Percentiles rank a stretch among this genome's conserved stretches.
Conservation (phyloP, 495 filamentous ascomycete species). For the Margaritispora aquatica region DNA sequence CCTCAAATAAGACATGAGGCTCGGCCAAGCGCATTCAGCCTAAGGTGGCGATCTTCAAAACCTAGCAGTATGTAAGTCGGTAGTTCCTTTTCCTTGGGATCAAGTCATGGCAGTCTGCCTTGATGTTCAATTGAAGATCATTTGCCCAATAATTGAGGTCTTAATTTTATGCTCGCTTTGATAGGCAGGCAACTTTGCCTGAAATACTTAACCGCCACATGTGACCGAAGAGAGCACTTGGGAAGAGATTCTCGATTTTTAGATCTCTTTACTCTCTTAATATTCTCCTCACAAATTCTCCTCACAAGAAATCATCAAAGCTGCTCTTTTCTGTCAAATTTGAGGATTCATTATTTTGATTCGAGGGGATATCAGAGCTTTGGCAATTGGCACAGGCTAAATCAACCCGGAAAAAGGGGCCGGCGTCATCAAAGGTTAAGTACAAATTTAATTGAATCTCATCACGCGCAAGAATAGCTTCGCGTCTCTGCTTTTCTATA, state of each 20-base stretch:
- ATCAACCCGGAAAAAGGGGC: neutral
- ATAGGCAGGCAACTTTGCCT: too few species aligned
- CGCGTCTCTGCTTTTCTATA: neutral
- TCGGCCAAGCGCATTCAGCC: neutral
- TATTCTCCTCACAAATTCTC: too few species aligned
- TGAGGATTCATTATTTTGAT: neutral
- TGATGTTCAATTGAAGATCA: too few species aligned
- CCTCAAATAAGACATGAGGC: neutral
- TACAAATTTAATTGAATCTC: neutral
- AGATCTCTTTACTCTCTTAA: too few species aligned
- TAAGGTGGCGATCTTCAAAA: neutral
- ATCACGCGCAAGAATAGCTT: neutral
- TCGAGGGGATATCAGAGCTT: neutral
- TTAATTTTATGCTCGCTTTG: too few species aligned
- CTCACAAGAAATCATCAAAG: neutral
- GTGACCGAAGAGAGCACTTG: too few species aligned
- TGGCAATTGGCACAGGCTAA: neutral
- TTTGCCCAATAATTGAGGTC: neutral
- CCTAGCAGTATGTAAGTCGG: neutral
- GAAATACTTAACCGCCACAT: too few species aligned
- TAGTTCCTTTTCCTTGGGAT: neutral
- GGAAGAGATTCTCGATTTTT: too few species aligned
- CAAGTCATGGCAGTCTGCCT: neutral
- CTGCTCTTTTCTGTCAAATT: neutral
- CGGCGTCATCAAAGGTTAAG: neutral